Base-by-base conservation (phyloP, 2,329 filamentous ascomycete species). In the Stachybotrys echinatus region DNA sequence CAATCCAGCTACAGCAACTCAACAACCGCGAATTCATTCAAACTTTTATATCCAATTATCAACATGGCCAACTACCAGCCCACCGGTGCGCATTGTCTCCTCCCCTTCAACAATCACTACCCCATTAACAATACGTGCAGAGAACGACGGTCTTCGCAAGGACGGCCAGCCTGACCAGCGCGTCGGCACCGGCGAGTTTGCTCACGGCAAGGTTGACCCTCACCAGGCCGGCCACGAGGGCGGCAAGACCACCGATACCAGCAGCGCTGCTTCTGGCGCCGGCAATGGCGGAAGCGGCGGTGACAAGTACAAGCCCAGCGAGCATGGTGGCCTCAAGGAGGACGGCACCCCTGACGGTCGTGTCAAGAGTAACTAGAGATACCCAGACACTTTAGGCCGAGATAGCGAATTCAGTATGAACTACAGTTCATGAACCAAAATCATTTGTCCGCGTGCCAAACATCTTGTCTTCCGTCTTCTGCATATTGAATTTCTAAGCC, bases 141-240 rank as follows among this genome's bases (percentile, higher is more conserved):
- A 58, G 52, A 56, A 58, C 48, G 56, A 52, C 23, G 56, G 56
- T 45, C 56, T 58, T 52, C 56, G 56, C 48, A 50, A 58, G 52
- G 56, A 56, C 2, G 56, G 56, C 10, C 46, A 58, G 52, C 56
- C 56, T 1, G 56, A 58, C 23, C 45, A 47, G 3, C 56, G 56
- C 14, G 56, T 58, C 14, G 56, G 56, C 8, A 58, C 56, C 0
- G 56, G 56, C 49, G 56, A 58, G 51, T 58, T 58, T 27, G 56
- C 56, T 3, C 48, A 58, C 17, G 56, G 56, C 47, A 58, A 58
- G 52, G 55, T 58, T 3, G 56, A 58, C 42, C 56, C 42, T 54
- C 8, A 53, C 23, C 34, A 55, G 51, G 56, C 56, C 3, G 56
- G 56, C 6, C 45, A 44, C 8, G 27, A 54, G 50, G 56, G 56